Percentiles rank a stretch among this genome's conserved stretches.
These are phyloP conservation scores for Typha latifolia DNA, from an alignment of 176 grass and related monocot species.

Conservation along the genomic window DNA sequence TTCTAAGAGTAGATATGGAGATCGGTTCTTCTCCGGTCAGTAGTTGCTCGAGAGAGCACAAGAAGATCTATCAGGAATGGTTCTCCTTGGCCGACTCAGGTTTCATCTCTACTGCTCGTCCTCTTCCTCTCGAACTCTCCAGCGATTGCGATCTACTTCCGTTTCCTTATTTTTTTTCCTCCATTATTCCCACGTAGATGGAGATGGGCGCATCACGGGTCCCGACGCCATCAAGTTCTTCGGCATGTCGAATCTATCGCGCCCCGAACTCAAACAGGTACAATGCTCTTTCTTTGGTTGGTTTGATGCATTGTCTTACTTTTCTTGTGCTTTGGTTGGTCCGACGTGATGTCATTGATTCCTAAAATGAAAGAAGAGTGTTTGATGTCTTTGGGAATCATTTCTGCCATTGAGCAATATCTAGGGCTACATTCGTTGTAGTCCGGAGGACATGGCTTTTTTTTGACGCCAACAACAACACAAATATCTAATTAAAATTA, in stretches of 20 bases:
- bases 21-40: slow-evolving; percentile 26
- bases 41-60: slow-evolving; percentile 39
- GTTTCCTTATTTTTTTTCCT: slow-evolving; percentile 7
- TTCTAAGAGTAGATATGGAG: slow-evolving; percentile 21
- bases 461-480: too few relatives aligned
- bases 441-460: too few relatives aligned
- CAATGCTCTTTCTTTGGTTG: background rate
- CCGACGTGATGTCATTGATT: background rate
- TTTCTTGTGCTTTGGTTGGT: slow-evolving; percentile 1
- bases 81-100: slow-evolving; percentile 55
- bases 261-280: slow-evolving; percentile 73
- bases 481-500: too few relatives aligned
- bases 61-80: slow-evolving; percentile 42
- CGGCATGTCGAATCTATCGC: slow-evolving; percentile 78
- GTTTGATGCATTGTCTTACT: background rate
- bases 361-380: too few relatives aligned
- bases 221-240: slow-evolving; percentile 85
- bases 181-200: slow-evolving; percentile 27
- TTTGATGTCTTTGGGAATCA: too few relatives aligned
- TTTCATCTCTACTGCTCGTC: background rate
- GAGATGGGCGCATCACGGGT: slow-evolving; percentile 68
- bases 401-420: too few relatives aligned
- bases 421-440: too few relatives aligned
- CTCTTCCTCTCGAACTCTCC: background rate
- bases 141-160: background rate